Conservation (phyloP, 1,139 yeast genomes). For the Magnusiomyces paraingens region DNA sequence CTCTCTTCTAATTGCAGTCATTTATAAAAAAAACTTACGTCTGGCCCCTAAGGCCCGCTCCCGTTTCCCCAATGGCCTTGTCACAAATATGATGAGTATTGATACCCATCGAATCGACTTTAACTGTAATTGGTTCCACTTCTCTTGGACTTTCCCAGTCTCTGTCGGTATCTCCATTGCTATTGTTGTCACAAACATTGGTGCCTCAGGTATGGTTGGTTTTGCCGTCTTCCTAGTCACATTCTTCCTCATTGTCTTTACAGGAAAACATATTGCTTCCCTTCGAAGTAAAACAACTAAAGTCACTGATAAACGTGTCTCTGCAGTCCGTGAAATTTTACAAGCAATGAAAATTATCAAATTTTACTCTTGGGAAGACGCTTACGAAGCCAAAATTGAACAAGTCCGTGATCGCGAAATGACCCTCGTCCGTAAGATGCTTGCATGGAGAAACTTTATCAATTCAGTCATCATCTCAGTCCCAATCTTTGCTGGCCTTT, state of each 20-base stretch:
- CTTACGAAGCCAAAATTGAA: conserved; percentile 45
- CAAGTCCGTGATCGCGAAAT: conserved; percentile 44
- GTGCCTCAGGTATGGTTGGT: conserved; percentile 67
- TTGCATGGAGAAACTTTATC: conserved; percentile 43
- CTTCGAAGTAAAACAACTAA: conserved; percentile 41
- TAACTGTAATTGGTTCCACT: conserved; percentile 66
- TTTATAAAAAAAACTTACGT: conserved; percentile 58
- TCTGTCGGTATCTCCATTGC: conserved; percentile 61
- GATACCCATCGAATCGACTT: conserved; percentile 76
- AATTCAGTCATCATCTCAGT: conserved; percentile 57
- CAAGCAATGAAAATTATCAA: conserved; percentile 63
- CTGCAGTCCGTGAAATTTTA: conserved; percentile 56
- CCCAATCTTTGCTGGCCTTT: conserved; percentile 62
- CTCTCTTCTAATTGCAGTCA: conserved; percentile 58
- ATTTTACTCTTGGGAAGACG: conserved; percentile 69
- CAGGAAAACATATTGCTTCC: conserved; percentile 38
- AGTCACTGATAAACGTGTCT: conserved; percentile 54
- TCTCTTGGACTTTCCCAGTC: conserved; percentile 54
- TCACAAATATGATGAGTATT: conserved; percentile 71
- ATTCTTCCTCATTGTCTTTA: conserved; percentile 25
- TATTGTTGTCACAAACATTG: conserved; percentile 60
- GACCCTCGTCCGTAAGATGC: conserved; percentile 27
- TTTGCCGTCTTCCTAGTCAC: conserved; percentile 40
- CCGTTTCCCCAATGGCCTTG: conserved; percentile 55
- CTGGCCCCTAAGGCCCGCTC: conserved; percentile 56